Base-by-base conservation (phyloP, 192 early-diverging fungal species). In the Powellomyces hirtus region DNA sequence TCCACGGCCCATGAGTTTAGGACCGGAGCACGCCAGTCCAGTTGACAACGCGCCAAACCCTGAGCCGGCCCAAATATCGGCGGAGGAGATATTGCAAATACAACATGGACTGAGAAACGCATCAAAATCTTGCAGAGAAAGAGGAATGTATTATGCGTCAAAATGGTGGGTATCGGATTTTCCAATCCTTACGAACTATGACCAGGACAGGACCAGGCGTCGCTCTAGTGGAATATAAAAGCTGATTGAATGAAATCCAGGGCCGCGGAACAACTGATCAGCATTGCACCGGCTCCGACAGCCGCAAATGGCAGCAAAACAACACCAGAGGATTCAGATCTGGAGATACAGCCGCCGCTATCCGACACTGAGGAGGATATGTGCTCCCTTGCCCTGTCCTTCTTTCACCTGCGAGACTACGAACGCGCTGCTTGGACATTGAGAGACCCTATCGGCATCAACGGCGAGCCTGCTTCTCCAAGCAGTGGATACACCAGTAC, bases 391-490 rank as follows among this genome's bases (percentile, higher is more conserved):
- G 79, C 75, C 22, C 45, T 61, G 37, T 57, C 75, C 11, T 77
- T 72, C 62, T 77, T 81, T 40, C 64, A 77, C 30, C 36, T 57
- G 34, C 49, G 65, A 35, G 78, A 81, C 59, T 75, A 75, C 50
- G 64, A 64, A 33, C 74, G 80, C 4, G 75, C 72, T 27, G 74
- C 66, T 18, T 49, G 61, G 44, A 18, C 35, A 5, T 49, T 80
- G 27, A 33, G 45, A 11, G 6, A 8, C 4, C 36, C 59, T 2
- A 37, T 11, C 16, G 53, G 31, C 7, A 16, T 31, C 16, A 27
- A 56, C 18, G 53, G 29, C 6, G 29, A 56, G 6, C 4, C 4
- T 27, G n/a, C 46, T 24, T 18, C n/a, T 7, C 46, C 46, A 49
- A 18, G 46, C 5, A 24, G n/a, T 2, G 53, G 53, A 6, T 56